Base-by-base conservation (phyloP, 2,329 filamentous ascomycete species). In the Metarhizium brunneum region DNA sequence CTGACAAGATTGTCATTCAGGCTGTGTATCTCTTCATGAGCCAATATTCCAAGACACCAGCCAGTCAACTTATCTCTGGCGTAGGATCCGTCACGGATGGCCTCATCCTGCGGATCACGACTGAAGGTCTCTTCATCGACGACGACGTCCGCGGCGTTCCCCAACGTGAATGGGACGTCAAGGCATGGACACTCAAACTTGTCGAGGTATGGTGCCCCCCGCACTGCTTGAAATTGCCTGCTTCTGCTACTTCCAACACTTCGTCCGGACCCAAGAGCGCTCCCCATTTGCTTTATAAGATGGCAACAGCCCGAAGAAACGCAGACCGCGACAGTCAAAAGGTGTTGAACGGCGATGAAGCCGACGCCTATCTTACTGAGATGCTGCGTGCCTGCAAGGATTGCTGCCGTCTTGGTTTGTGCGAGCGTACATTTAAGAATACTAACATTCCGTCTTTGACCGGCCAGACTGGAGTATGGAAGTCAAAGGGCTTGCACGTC, bases 121-220 rank as follows among this genome's bases (percentile, higher is more conserved):
- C 90, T 1, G 92, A 96, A 69, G 94, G 94, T 18, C 80, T 97
- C 54, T 97, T 97, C 73, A 94, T 99, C 66, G 94, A 99, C 69
- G 94, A 99, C 69, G 94, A 97, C 69, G 83, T 96, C 53, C 85
- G 92, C 48, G 85, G 85, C 59, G 90, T 96, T 16, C 86, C 90
- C n/a, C 91, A 97, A 72, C 85, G 94, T 57, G 94, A 99, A 73
- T 99, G 94, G 94, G 94, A 99, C 69, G 85, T 97, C 67, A 97
- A 97, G 72, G 92, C 92, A 30, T 97, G 94, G 94, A 96, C 91
- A 47, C 82, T 99, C 73, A 96, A 95, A 74, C 76, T 87, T 61
- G 84, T 95, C 71, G 94, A 97, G 81, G 86, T 94, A 76, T 90
- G 87, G 83, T 91, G 86, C 68, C 83, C 84, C 66, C 79, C 82